phyloP scores from a whole-genome alignment of 257 asterid genomes.

The Solanum phureja region DNA sequence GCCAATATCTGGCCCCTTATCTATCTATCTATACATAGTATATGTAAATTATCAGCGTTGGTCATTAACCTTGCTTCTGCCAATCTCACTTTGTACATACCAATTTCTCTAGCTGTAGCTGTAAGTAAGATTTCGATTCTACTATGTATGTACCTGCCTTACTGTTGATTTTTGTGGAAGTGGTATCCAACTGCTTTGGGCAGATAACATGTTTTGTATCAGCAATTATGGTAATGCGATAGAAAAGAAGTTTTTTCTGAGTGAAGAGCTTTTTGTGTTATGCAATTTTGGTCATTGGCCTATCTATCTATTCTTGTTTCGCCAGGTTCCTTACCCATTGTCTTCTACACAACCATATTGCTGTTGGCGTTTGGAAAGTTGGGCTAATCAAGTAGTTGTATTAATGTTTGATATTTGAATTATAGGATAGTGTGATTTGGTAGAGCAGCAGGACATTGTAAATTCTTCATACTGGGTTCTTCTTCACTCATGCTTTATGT shows the following conservation, averaged over 20 bases:
- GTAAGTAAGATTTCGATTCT: constrained; percentile 1
- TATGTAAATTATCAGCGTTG: constrained; percentile 13
- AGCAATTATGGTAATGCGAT: not conserved
- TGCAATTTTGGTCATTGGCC: not conserved
- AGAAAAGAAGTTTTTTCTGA: not conserved
- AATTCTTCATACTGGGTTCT: not conserved
- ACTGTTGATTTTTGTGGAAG: not conserved
- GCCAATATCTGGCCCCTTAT: constrained; percentile 18
- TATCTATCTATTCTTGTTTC: not conserved
- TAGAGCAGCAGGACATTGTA: not conserved
- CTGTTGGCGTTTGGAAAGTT: not conserved
- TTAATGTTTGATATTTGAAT: not conserved
- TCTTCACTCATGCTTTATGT: not conserved
- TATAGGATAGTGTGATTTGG: not conserved
- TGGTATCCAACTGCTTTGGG: not conserved
- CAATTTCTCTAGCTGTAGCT: not conserved
- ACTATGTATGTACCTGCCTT: not conserved
- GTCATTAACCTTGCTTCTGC: constrained; percentile 10
- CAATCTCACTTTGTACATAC: constrained; percentile 25
- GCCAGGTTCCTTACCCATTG: not conserved
- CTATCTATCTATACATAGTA: constrained; percentile 16
- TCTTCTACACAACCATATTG: not conserved
- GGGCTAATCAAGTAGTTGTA: not conserved
- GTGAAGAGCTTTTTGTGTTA: not conserved
- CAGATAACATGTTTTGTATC: not conserved